phyloP scores from a whole-genome alignment of 257 asterid species.

The Solanum verrucosum region DNA sequence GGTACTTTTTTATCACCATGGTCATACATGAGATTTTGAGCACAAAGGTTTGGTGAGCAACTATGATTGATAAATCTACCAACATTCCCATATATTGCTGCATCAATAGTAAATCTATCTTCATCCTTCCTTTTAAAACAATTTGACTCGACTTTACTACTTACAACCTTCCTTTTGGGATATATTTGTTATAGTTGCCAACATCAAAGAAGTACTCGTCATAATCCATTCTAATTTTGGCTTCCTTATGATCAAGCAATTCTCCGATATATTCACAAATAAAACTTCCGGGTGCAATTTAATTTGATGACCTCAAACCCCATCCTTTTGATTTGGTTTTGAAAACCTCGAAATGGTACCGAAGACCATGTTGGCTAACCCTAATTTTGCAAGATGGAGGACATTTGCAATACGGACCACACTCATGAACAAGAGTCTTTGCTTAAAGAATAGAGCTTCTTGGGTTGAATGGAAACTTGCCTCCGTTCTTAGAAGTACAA shows the following conservation, averaged over 20 bases:
- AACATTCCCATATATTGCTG: conserved; percentile 13
- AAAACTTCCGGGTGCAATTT: conserved; percentile 25
- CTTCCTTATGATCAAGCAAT: conserved; percentile 8
- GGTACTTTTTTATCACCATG: conserved; percentile 27
- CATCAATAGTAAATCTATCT: too few relatives aligned
- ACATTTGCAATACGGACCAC: too few relatives aligned
- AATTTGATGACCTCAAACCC: conserved; percentile 36
- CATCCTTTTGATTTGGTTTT: conserved; percentile 24
- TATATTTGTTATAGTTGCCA: neutral
- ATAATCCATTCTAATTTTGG: neutral
- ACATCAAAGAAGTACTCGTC: conserved; percentile 4
- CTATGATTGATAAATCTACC: conserved; percentile 37
- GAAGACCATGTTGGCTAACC: too few relatives aligned
- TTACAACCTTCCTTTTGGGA: neutral
- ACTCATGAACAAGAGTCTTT: too few relatives aligned
- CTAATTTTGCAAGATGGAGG: too few relatives aligned
- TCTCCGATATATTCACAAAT: conserved; percentile 42
- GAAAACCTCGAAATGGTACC: conserved; percentile 24
- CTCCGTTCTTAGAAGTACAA: too few relatives aligned
- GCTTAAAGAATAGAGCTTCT: too few relatives aligned
- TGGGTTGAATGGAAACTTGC: too few relatives aligned
- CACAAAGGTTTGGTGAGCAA: conserved; percentile 29
- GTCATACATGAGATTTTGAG: conserved; percentile 24
- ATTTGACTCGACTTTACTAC: neutral
- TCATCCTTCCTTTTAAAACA: too few relatives aligned